Percentiles rank a stretch among this genome's conserved stretches.
phyloP scores from a whole-genome alignment of 2,329 filamentous ascomycete species.

The Chalara sp. region DNA sequence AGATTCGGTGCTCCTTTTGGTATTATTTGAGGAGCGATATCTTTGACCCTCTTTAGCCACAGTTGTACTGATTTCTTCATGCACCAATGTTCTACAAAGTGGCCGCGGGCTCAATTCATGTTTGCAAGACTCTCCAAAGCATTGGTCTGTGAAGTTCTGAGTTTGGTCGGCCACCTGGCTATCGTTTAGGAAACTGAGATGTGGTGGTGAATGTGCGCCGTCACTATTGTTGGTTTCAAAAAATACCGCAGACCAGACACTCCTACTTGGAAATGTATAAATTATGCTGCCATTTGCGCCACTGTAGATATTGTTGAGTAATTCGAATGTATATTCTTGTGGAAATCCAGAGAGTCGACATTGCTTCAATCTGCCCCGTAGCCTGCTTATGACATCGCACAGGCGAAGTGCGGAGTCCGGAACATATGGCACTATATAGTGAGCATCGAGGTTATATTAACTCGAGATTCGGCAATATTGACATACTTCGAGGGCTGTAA shows the following conservation, averaged over 20 bases:
- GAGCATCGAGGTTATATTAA: not conserved
- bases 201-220: not conserved
- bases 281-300: not conserved
- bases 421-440: slow-evolving; percentile 8
- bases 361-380: slow-evolving; percentile 10
- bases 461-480: not conserved
- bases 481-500: not conserved
- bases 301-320: slow-evolving; percentile 11
- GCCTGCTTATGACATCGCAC: slow-evolving; percentile 8
- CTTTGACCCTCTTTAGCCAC: no score
- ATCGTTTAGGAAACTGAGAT: not conserved
- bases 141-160: not conserved
- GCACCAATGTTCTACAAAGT: no score
- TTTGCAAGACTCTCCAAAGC: not conserved
- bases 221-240: no score
- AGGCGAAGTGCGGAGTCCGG: slow-evolving; percentile 11
- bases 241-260: slow-evolving; percentile 4
- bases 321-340: slow-evolving; percentile 6
- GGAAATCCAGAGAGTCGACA: slow-evolving; percentile 17
- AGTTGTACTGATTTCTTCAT: no score
- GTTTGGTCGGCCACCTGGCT: not conserved
- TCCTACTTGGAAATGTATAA: not conserved
- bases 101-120: no score
- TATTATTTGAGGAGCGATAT: no score
- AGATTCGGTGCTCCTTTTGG: no score